Evolutionary conservation across 2,329 filamentous ascomycete genomes (phyloP).

Genomic region (Paecilomyces variotii): DNA sequence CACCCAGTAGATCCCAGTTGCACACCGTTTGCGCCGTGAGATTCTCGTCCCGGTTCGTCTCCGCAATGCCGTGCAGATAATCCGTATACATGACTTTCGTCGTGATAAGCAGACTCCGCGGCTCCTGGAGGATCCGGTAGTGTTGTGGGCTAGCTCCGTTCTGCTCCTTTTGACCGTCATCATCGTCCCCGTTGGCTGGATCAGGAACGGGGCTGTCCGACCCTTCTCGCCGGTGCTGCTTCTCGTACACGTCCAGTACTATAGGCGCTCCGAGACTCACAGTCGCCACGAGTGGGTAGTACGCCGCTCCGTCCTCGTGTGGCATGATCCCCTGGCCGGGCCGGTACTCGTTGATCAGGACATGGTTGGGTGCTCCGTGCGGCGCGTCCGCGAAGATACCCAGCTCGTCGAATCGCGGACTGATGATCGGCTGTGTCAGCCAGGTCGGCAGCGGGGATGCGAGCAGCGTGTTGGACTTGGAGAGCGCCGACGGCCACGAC

Average conservation of each 20-base stretch:
- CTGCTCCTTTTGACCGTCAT: conserved; percentile 7
- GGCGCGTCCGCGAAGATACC: conserved; percentile 56
- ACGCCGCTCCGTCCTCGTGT: conserved; percentile 86
- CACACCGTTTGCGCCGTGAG: conserved; percentile 47
- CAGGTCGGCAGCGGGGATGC: conserved; percentile 63
- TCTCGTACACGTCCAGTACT: conserved; percentile 68
- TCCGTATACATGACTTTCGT: conserved; percentile 45
- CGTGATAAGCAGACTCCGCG: conserved; percentile 60
- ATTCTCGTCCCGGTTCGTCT: conserved; percentile 53
- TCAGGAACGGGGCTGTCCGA: conserved; percentile 40
- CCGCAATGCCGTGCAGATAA: conserved; percentile 54
- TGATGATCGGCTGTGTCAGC: conserved; percentile 62
- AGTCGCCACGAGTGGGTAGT: conserved; percentile 81
- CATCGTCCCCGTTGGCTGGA: conserved; percentile 25
- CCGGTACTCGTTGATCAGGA: conserved; percentile 86
- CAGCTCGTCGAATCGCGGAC: conserved; percentile 41
- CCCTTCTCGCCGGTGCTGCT: conserved; percentile 30
- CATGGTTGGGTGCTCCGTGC: conserved; percentile 75
- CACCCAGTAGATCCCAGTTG: conserved; percentile 51
- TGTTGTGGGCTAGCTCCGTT: conserved; percentile 16
- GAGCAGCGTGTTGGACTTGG: conserved; percentile 65
- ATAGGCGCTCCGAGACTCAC: conserved; percentile 73
- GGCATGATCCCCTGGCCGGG: conserved; percentile 93
- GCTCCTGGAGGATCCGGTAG: conserved; percentile 72
- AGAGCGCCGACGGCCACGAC: conserved; percentile 78